Evolutionary conservation across 1,284 basidiomycete genomes (phyloP).

Genomic region (Rhodofomes roseus): DNA sequence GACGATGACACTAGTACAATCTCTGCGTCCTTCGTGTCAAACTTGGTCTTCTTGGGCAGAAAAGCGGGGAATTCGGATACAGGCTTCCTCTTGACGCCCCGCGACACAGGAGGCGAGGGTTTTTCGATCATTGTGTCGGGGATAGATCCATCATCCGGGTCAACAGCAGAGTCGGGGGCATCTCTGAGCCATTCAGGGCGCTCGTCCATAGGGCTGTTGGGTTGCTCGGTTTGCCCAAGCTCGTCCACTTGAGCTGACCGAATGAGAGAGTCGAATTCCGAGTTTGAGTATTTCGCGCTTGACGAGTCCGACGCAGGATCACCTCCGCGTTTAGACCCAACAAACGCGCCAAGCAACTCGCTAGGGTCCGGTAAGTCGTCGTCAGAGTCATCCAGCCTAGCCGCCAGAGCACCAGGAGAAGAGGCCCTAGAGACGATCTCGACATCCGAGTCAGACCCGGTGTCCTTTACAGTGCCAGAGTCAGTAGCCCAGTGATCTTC

Average conservation of each 20-base stretch:
- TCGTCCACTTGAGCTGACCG: constrained; percentile 18
- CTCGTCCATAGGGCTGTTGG: background rate
- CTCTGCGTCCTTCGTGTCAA: background rate
- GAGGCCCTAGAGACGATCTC: constrained; percentile 36
- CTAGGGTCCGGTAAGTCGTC: constrained; percentile 44
- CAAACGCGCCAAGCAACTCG: constrained; percentile 27
- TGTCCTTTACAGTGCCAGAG: constrained; percentile 11
- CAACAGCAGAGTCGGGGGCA: background rate
- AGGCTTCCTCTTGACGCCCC: background rate
- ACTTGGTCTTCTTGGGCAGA: background rate
- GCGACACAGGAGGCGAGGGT: background rate
- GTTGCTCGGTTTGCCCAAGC: background rate
- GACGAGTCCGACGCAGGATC: constrained; percentile 17
- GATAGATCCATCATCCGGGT: no score
- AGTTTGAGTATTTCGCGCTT: constrained; percentile 35
- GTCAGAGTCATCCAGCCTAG: constrained; percentile 26
- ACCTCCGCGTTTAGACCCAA: constrained; percentile 1
- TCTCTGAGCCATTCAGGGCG: background rate
- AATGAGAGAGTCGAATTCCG: constrained; percentile 35
- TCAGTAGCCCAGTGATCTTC: constrained; percentile 19
- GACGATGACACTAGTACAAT: background rate
- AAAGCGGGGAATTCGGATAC: background rate
- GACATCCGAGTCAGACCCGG: constrained; percentile 48
- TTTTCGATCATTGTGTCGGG: background rate
- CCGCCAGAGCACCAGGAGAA: constrained; percentile 9